phyloP scores from a whole-genome alignment of 495 filamentous ascomycete genomes.

The Penicillium taxi region DNA sequence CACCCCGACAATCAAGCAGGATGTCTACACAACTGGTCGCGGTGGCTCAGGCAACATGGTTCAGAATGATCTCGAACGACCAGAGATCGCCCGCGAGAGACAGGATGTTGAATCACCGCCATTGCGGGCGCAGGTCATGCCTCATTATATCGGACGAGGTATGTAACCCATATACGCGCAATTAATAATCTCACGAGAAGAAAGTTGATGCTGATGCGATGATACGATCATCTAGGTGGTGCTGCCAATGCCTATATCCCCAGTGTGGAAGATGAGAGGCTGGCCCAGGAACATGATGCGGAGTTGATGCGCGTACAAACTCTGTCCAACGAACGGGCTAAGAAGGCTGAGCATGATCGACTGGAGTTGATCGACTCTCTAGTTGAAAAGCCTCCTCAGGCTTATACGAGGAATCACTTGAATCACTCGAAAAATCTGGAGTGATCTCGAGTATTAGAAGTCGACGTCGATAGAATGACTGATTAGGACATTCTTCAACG shows the following conservation, averaged over 20 bases:
- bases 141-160: slow-evolving; percentile 42
- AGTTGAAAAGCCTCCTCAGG: not conserved
- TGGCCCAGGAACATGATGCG: slow-evolving; percentile 27
- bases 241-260: slow-evolving; percentile 40
- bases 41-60: slow-evolving; percentile 72
- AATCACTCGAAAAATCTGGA: too few relatives aligned
- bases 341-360: slow-evolving; percentile 25
- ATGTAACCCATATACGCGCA: slow-evolving; percentile 8
- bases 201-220: slow-evolving; percentile 2
- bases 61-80: slow-evolving; percentile 52
- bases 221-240: slow-evolving; percentile 22
- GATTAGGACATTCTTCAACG: not conserved
- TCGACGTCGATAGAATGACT: too few relatives aligned
- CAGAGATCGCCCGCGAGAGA: slow-evolving; percentile 61
- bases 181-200: not conserved
- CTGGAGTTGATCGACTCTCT: slow-evolving; percentile 18
- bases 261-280: slow-evolving; percentile 31
- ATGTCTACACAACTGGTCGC: slow-evolving; percentile 75
- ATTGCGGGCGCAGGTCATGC: slow-evolving; percentile 38
- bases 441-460: too few relatives aligned
- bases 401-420: not conserved
- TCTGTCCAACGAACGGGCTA: slow-evolving; percentile 31
- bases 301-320: slow-evolving; percentile 32
- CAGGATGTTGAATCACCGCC: slow-evolving; percentile 67
- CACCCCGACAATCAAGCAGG: slow-evolving; percentile 75